These are phyloP conservation scores for Stagonosporopsis tanaceti DNA, from an alignment of 2,329 filamentous ascomycete species.

Conservation along the genomic window DNA sequence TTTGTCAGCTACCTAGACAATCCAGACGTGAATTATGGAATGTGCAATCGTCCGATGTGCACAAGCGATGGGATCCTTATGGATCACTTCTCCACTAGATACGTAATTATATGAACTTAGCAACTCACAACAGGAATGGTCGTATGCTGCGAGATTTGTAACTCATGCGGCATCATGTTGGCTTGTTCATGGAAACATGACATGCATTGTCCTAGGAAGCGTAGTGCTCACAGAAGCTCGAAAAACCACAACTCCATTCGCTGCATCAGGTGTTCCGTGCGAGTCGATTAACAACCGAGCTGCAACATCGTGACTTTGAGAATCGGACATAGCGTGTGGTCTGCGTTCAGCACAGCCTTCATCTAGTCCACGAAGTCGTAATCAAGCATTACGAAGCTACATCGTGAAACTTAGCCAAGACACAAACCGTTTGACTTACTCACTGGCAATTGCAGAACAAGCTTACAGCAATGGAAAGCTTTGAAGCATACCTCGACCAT, in stretches of 20 bases:
- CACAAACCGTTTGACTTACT: no score
- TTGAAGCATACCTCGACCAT: constrained; percentile 37
- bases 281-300: not conserved
- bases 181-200: not conserved
- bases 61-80: no score
- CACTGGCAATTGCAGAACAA: not conserved
- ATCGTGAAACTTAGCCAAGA: no score
- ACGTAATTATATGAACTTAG: no score
- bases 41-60: no score
- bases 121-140: not conserved
- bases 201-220: not conserved
- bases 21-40: no score
- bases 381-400: no score
- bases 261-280: not conserved
- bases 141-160: no score
- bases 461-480: constrained; percentile 20
- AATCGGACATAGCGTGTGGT: not conserved
- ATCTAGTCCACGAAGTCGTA: no score
- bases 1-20: not conserved
- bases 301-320: not conserved
- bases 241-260: not conserved
- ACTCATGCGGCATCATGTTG: no score
- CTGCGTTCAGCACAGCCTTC: no score
- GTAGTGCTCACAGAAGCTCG: not conserved
- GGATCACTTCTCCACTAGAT: no score